Evolutionary conservation across 768 basidiomycete species (phyloP).

Genomic region (Trichaptum fuscoviolaceum): DNA sequence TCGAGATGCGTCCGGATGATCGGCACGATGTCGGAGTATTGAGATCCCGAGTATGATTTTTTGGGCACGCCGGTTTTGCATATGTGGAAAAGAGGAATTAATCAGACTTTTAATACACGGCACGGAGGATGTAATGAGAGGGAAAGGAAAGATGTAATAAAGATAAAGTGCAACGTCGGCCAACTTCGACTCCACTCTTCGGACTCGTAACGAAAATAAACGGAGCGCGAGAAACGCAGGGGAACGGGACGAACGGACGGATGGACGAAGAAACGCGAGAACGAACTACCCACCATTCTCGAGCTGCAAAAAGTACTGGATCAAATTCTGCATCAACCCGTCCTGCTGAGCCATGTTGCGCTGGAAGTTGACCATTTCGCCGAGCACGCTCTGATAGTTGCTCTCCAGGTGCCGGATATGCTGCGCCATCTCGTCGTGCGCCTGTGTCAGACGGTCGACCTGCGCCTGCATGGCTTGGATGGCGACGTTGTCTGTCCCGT

Average conservation of each 20-base stretch:
- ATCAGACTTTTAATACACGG: constrained; percentile 1
- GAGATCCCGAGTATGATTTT: neutral
- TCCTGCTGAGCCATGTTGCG: constrained; percentile 80
- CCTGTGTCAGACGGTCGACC: constrained; percentile 40
- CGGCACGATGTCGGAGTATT: neutral
- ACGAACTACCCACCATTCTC: constrained; percentile 45
- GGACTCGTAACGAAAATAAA: neutral
- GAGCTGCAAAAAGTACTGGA: constrained; percentile 73
- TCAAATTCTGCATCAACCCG: constrained; percentile 71
- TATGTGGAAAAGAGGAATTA: neutral
- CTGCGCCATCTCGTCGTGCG: constrained; percentile 45
- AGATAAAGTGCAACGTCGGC: neutral
- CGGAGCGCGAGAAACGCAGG: neutral
- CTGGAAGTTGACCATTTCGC: constrained; percentile 70
- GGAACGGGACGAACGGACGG: neutral
- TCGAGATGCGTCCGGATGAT: neutral
- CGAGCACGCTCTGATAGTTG: constrained; percentile 63
- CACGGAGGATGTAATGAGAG: neutral
- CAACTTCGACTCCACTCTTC: neutral
- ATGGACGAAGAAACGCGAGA: neutral
- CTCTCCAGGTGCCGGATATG: constrained; percentile 55
- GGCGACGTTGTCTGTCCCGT: constrained; percentile 12
- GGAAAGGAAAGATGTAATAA: neutral
- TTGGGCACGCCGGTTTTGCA: neutral
- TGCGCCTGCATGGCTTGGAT: constrained; percentile 41